Evolutionary conservation across 768 basidiomycete genomes (phyloP).

Genomic region (Polyporus arcularius): DNA sequence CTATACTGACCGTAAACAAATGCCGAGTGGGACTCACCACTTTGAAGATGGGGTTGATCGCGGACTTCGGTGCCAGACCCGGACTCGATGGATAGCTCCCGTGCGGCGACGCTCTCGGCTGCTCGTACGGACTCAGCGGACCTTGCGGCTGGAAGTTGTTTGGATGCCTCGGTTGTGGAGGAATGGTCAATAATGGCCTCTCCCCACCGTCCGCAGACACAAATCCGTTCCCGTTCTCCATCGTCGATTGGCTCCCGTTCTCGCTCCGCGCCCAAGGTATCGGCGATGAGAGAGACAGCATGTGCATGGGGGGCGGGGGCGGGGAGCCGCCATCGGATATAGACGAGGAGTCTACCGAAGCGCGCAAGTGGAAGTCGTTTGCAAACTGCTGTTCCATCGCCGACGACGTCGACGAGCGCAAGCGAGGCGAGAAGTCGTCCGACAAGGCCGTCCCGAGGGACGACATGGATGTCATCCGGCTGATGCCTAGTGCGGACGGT

Average conservation of each 20-base stretch:
- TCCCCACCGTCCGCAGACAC: conserved; percentile 20
- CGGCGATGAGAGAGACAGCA: conserved; percentile 70
- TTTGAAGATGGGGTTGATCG: conserved; percentile 88
- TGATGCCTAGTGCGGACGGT: conserved; percentile 64
- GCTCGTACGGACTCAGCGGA: conserved; percentile 48
- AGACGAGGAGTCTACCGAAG: conserved; percentile 62
- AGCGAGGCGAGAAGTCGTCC: conserved; percentile 67
- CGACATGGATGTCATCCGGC: conserved; percentile 74
- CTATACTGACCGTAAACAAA: not conserved
- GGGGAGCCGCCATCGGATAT: conserved; percentile 72
- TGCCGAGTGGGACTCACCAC: conserved; percentile 59
- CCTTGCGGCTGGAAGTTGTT: conserved; percentile 38
- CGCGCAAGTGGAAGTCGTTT: conserved; percentile 72
- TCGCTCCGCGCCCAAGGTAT: conserved; percentile 34
- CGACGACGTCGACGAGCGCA: conserved; percentile 78
- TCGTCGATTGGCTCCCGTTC: conserved; percentile 21
- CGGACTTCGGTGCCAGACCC: conserved; percentile 60
- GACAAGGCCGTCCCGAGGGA: conserved; percentile 75
- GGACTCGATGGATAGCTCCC: conserved; percentile 61
- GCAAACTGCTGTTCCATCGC: conserved; percentile 75
- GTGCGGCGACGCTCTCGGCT: conserved; percentile 44
- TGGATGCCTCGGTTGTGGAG: conserved; percentile 33
- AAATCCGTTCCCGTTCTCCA: conserved; percentile 20
- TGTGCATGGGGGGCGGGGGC: conserved; percentile 63
- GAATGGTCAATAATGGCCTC: conserved; percentile 25